Base-by-base conservation (phyloP, 768 basidiomycete genomes). In the Termitomyces sp. region DNA sequence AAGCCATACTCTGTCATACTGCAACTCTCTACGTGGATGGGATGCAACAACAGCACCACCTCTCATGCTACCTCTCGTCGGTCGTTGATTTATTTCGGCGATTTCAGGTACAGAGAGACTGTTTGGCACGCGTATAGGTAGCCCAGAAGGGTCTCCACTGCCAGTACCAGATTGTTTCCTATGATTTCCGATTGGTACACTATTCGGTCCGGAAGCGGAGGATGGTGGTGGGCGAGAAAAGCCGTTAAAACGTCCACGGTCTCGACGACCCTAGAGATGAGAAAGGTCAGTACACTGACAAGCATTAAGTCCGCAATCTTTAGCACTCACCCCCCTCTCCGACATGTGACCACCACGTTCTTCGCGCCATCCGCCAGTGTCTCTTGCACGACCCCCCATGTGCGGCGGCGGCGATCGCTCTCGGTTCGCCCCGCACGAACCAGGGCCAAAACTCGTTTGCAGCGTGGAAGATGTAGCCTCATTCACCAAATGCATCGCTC, bases 161-260 rank as follows among this genome's bases (percentile, higher is more conserved):
- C 50, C 60, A 19, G 45, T 33, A 5, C 53, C 59, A 40, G 47
- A 14, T 12, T 23, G 26, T 38, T 57, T 52, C 51, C 69, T 68
- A 30, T 67, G 67, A 49, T 48, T 65, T 14, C 72, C 71, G 19
- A 76, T 72, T 0, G 75, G 75, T n/a, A 74, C 65, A 41, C 66
- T 73, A 54, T 78, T 76, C 0, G 73, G 68, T 2, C 73, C 72
- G 50, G 72, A 73, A 28, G 55, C 55, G 6, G 59, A 43, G 19
- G 59, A 50, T 26, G 59, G 61, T n/a, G 59, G 64, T 48, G 46
- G 61, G 31, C 68, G 65, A 8, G 56, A 38, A 33, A 55, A 56
- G 38, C 70, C 69, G 21, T 59, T 62, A 1, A 57, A 47, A 26
- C 69, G 67, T n/a, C 62, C 59, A 43, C 66, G 63, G 30, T 71